These are phyloP conservation scores for Candida sanyaensis DNA, from an alignment of 1,139 yeast genomes.

Conservation along the genomic window DNA sequence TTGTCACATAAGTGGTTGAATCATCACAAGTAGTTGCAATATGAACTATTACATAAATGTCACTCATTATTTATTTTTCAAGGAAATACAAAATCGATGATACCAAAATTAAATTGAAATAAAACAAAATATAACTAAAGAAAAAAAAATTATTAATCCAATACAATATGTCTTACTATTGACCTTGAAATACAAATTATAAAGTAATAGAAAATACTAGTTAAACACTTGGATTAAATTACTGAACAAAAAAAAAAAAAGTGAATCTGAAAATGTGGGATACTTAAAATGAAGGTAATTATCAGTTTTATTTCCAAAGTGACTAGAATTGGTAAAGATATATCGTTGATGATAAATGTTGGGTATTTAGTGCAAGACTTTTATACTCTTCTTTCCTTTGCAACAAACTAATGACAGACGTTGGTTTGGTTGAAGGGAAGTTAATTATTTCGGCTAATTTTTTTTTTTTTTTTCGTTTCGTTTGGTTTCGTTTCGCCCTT, in stretches of 20 bases:
- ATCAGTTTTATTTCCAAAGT: neutral
- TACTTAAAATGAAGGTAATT: neutral
- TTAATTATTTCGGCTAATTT: too few relatives aligned
- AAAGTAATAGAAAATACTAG: neutral
- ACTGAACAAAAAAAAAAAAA: neutral
- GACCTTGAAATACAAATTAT: neutral
- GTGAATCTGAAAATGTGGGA: neutral
- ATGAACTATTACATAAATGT: slow-evolving; percentile 62
- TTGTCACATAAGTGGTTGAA: slow-evolving; percentile 55
- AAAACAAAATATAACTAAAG: neutral
- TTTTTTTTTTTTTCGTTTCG: too few relatives aligned
- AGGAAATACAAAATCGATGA: neutral
- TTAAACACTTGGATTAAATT: neutral
- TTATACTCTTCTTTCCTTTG: too few relatives aligned
- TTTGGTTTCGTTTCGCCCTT: neutral
- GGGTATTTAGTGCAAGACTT: too few relatives aligned
- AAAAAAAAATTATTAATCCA: neutral
- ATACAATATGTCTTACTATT: neutral
- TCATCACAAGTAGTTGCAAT: slow-evolving; percentile 73
- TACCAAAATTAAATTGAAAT: neutral
- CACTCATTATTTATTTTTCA: slow-evolving; percentile 41
- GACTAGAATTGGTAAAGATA: neutral
- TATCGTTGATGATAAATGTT: too few relatives aligned
- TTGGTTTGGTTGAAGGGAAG: neutral
- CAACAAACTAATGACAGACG: neutral